Evolutionary conservation across 371 early-diverging fungal genomes (phyloP), one percentile per base, ranked within the genome.

Genomic region (Mucor lusitanicus): DNA sequence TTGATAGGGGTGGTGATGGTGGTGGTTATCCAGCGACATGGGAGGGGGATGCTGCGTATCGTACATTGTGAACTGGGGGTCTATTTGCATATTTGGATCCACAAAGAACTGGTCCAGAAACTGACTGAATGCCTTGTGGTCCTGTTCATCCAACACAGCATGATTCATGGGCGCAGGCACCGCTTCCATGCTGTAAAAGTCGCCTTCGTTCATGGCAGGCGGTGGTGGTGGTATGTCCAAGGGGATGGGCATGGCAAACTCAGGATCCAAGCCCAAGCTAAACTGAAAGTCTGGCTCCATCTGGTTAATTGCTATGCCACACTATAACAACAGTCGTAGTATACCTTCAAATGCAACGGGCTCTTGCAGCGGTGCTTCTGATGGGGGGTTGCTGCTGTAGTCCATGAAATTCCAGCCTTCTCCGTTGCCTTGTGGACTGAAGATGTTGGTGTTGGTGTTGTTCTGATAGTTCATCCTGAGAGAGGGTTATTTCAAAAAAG

Each of bases 341-440:
- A 39, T 75, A 80, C 83, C 81, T 71, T 83, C 83, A 63, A 80
- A 83, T 30, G 83, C 75, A 21, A 80, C 83, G 37, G 83, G 83
- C 61, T 83, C 83, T 68, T 71, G 75, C 21, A 83, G 61, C 15
- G 76, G 81, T 46, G 72, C 72, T 13, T 53, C 53, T 53, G 27
- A 8, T 13, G 50, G 44, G 2, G 9, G 12, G 27, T 53, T 53
- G 58, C 15, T 59, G 40, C 12, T 40, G 59, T 67, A 44, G 13
- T 35, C 50, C 62, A 62, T 50, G 15, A 65, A 28, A 19, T 59
- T 65, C 66, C 66, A 65, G 23, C 59, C 53, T 21, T 48, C 15
- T 5, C 39, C 35, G 50, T 50, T 50, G 15, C 37, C 13, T 4
- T n/a, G 25, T 23, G 33, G 35, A 35, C 17, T 35, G 33, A 48